Evolutionary conservation across 768 basidiomycete genomes (phyloP), one percentile per base, ranked within the genome.

Genomic region (Boletus rufocinnamomeus): DNA sequence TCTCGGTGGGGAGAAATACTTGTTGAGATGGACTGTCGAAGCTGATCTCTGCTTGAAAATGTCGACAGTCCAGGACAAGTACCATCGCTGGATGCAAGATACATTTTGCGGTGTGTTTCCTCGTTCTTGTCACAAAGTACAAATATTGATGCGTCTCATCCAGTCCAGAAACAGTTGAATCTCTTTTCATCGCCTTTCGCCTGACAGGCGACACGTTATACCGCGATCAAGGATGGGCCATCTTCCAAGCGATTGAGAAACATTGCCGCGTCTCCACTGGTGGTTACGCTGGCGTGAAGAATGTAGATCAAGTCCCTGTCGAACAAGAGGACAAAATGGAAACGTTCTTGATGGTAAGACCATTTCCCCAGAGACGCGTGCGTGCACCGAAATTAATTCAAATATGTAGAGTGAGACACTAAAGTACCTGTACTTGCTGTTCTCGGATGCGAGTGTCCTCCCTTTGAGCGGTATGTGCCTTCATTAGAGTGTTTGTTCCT

Each of bases 141-240:
- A 9, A 23, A 41, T n/a, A 32, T 19, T 50, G 53, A 37, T 21
- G 6, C 53, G 16, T 53, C n/a, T 35, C 35, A 21, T 41, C 9
- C 63, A 89, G 92, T 8, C 95, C 95, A 2, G 95, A 98, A 77
- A 98, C 95, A 2, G 83, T 95, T 27, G 95, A 98, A 72, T 95
- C 92, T 1, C 84, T 97, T 41, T 96, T 98, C 79, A 77, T 94
- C 45, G 95, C 93, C 1, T 97, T 81, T 73, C 84, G 95, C n/a
- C 77, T 94, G 5, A 96, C 95, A 3, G 93, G 93, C 7, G 86
- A 97, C 66, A 75, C 80, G 30, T 77, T 80, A 28, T 98, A 95
- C 69, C 85, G 95, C 16, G 82, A 88, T 21, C 83, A 85, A 65
- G 95, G 91, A 23, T 97, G 95, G 94, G 71, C 77, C 23, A 95